Evolutionary conservation across 192 early-diverging fungal species (phyloP).

Genomic region (Coemansia sp.): DNA sequence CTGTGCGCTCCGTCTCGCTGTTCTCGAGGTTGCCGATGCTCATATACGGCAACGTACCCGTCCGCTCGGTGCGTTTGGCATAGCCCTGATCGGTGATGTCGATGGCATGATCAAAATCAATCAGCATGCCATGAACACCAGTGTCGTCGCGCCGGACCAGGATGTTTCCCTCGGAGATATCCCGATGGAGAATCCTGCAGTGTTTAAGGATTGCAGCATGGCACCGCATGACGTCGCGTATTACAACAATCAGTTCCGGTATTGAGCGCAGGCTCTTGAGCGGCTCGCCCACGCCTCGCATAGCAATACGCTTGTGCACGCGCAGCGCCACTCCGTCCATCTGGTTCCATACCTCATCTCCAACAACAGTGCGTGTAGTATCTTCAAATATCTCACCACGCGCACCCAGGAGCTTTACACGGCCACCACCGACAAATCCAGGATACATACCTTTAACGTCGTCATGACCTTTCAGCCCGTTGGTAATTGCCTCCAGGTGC

Average conservation of each 20-base stretch:
- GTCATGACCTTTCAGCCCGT: background rate
- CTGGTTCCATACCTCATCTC: background rate
- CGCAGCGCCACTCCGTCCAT: background rate
- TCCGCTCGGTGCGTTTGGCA: background rate
- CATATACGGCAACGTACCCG: constrained; percentile 37
- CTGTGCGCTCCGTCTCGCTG: background rate
- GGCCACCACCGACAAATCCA: background rate
- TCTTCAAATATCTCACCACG: background rate
- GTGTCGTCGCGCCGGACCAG: background rate
- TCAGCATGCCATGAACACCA: constrained; percentile 15
- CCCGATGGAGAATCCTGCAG: constrained; percentile 19
- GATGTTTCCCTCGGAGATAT: constrained; percentile 23
- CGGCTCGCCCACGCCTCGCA: constrained; percentile 8
- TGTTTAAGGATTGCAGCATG: constrained; percentile 1
- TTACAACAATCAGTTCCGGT: constrained; percentile 14
- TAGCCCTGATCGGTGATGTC: background rate
- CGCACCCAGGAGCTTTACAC: background rate
- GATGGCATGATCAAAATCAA: constrained; percentile 30
- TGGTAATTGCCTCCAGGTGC: background rate
- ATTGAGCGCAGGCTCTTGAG: background rate
- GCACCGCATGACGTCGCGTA: constrained; percentile 14
- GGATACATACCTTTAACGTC: constrained; percentile 5
- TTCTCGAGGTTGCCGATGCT: constrained; percentile 20
- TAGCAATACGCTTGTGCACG: constrained; percentile 10
- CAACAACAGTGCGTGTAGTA: background rate